phyloP scores from a whole-genome alignment of 306 rosid genomes.

The Vigna angularis region DNA sequence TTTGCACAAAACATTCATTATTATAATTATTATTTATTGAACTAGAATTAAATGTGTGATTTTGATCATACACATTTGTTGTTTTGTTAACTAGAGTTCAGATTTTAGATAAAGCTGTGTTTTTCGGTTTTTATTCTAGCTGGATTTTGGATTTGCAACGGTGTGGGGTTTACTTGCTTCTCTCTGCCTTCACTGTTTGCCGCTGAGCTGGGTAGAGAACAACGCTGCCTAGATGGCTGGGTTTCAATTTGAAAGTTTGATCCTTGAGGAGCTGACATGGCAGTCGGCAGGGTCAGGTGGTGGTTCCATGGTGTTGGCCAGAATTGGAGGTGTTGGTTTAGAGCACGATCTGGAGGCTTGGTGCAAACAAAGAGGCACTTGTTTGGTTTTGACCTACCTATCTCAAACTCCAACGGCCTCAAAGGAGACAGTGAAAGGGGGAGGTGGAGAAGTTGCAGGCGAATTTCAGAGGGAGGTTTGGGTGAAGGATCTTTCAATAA shows the following conservation, averaged over 20 bases:
- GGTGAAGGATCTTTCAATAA: background rate
- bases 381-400: background rate
- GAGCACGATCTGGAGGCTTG: background rate
- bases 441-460: too few relatives aligned
- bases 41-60: background rate
- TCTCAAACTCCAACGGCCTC: too few relatives aligned
- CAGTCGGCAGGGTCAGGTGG: background rate
- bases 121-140: background rate
- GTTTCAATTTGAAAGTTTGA: conserved; percentile 3
- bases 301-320: background rate
- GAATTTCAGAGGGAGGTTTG: too few relatives aligned
- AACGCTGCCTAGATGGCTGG: background rate
- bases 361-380: background rate
- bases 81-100: conserved; percentile 4
- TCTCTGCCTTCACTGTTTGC: background rate
- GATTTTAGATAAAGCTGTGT: background rate
- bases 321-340: background rate
- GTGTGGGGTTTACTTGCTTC: background rate
- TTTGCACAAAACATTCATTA: background rate
- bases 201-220: background rate
- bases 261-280: background rate
- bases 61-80: background rate
- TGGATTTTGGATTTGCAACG: background rate
- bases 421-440: too few relatives aligned
- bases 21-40: background rate